These are phyloP conservation scores for Raffaelea ambrosiae DNA, from an alignment of 2,329 filamentous ascomycete species.

Conservation along the genomic window DNA sequence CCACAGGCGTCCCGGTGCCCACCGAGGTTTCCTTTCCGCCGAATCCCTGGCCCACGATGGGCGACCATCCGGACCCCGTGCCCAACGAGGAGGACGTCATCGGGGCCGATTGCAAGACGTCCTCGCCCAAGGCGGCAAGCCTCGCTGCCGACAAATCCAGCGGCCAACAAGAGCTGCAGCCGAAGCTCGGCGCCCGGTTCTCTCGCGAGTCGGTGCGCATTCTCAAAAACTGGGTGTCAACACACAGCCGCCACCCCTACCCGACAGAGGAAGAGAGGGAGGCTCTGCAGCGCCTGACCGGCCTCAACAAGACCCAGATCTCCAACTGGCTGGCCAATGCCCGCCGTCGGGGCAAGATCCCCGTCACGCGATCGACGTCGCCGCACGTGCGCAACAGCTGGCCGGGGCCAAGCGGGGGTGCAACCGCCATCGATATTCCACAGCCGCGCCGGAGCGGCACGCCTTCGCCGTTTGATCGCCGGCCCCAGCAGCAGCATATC, in stretches of 20 bases:
- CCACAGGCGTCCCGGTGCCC: conserved; percentile 20
- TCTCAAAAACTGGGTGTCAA: conserved; percentile 76
- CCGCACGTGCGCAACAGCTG: conserved; percentile 55
- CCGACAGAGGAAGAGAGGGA: conserved; percentile 83
- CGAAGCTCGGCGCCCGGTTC: conserved; percentile 68
- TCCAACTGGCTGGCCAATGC: conserved; percentile 91
- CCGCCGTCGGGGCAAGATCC: conserved; percentile 70
- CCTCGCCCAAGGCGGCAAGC: conserved; percentile 10
- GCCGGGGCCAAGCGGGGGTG: conserved; percentile 27
- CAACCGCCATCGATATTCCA: conserved; percentile 65
- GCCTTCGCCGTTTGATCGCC: conserved; percentile 28
- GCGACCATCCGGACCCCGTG: conserved; percentile 32
- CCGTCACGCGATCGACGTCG: conserved; percentile 58
- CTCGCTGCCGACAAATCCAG: conserved; percentile 1
- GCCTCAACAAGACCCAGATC: conserved; percentile 75
- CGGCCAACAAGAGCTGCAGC: conserved; percentile 17
- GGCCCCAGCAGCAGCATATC: conserved; percentile 13
- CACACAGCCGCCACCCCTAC: conserved; percentile 75
- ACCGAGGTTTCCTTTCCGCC: conserved; percentile 30
- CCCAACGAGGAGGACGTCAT: conserved; percentile 25
- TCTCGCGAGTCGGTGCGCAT: conserved; percentile 71
- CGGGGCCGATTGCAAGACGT: conserved; percentile 19
- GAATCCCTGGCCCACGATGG: conserved; percentile 37
- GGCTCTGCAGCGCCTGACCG: conserved; percentile 66
- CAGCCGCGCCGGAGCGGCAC: conserved; percentile 39